These are phyloP conservation scores for Alternaria triticimaculans DNA, from an alignment of 2,329 filamentous ascomycete genomes.

Conservation along the genomic window DNA sequence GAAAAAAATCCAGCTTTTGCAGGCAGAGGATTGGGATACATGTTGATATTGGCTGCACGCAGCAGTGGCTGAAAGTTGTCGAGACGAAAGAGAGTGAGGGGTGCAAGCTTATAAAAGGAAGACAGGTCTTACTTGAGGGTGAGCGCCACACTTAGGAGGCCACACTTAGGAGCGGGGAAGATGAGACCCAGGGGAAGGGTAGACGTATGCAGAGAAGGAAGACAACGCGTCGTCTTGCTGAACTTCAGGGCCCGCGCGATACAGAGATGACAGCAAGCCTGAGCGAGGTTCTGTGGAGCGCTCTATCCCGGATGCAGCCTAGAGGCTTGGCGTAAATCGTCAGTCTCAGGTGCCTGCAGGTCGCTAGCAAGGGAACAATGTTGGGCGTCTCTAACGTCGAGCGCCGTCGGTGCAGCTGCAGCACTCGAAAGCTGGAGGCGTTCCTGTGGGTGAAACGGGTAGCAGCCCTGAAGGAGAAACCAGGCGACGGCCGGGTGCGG, in stretches of 20 bases:
- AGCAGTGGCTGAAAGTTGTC: slow-evolving; percentile 18
- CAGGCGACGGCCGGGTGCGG: slow-evolving; percentile 9
- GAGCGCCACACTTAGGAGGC: slow-evolving; percentile 32
- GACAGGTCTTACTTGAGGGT: slow-evolving; percentile 37
- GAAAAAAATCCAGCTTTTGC: slow-evolving; percentile 13
- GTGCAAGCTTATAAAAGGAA: slow-evolving; percentile 1
- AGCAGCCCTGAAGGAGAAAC: background rate
- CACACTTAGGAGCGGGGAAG: slow-evolving; percentile 37
- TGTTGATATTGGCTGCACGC: slow-evolving; percentile 12
- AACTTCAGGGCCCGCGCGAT: slow-evolving; percentile 21
- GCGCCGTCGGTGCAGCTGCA: background rate
- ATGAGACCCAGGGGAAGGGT: slow-evolving; percentile 25
- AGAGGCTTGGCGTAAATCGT: slow-evolving; percentile 29
- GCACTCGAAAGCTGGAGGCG: slow-evolving; percentile 10
- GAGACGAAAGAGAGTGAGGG: slow-evolving; percentile 12
- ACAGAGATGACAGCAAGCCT: slow-evolving; percentile 37
- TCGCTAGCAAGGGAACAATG: slow-evolving; percentile 14
- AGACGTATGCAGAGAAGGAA: slow-evolving; percentile 34
- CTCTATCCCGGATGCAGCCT: slow-evolving; percentile 30
- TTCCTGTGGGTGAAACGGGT: slow-evolving; percentile 1
- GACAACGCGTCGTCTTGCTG: slow-evolving; percentile 31
- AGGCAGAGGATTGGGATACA: slow-evolving; percentile 3
- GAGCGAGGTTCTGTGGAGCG: slow-evolving; percentile 30
- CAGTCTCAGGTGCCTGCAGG: slow-evolving; percentile 10
- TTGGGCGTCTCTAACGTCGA: slow-evolving; percentile 12